Base-by-base conservation (phyloP, 257 asterid species). In the Nicotiana otophora region DNA sequence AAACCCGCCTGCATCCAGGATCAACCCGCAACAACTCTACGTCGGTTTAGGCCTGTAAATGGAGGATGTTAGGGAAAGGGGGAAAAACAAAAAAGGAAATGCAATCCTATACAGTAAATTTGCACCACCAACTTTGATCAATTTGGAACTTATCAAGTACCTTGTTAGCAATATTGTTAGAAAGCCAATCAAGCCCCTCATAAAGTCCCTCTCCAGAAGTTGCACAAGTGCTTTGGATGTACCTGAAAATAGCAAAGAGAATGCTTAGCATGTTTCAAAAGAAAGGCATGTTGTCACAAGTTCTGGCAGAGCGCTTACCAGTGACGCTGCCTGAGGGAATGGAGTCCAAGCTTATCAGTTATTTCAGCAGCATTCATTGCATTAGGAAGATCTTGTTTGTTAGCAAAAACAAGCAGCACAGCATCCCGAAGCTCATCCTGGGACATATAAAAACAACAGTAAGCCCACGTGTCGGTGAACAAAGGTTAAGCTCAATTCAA, bases 341-440 rank as follows among this genome's bases (percentile, higher is more conserved):
- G 97, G 87, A 94, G 91, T 62, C 97, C 97, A 85, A 94, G 98
- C 88, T 92, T 92, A 84, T 94, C 97, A 60, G 98, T 94, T 57
- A 94, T 94, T 87, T 94, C 97, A 88, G 98, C 96, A 81, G 97
- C 97, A 77, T 90, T 91, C 98, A 92, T 92, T 82, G 98, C 98
- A 86, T 92, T 94, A 10, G 98, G 98, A 78, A 94, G 98, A 94
- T 94, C 98, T 86, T 94, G 97, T 85, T 92, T 94, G 92, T 92
- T 94, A 16, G 98, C 98, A 86, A 94, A 92, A 67, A 94, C 97
- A 83, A 94, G 97, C 77, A 94, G 81, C 68, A 94, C 97, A 10
- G 97, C 96, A 81, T 94, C 97, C 55, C 97, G 87, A 78, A 92
- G 90, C 90, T 75, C 80, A 75, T 75, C 80, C 80, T 75, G 62